phyloP scores from a whole-genome alignment of 768 basidiomycete species.

The Mycena vitilis region DNA sequence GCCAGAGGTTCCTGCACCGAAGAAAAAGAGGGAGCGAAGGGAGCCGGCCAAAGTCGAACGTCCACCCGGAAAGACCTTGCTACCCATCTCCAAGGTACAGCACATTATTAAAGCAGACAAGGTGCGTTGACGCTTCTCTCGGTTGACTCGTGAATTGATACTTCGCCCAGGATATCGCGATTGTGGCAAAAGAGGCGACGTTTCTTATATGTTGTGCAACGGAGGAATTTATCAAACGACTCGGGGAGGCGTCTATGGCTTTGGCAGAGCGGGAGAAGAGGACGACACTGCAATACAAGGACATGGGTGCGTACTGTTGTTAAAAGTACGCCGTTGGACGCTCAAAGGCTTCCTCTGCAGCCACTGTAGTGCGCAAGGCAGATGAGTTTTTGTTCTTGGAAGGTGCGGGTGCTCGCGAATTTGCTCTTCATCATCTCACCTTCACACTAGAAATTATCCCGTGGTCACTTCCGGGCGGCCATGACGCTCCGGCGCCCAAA shows the following conservation, averaged over 20 bases:
- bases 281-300: constrained; percentile 80
- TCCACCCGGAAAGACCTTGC: constrained; percentile 73
- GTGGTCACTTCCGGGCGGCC: constrained; percentile 55
- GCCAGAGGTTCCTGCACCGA: constrained; percentile 30
- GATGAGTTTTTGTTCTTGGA: constrained; percentile 86
- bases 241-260: constrained; percentile 77
- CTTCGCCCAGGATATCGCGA: constrained; percentile 73
- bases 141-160: constrained; percentile 4
- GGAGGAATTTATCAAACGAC: constrained; percentile 86
- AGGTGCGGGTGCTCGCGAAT: constrained; percentile 52
- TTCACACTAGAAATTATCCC: constrained; percentile 65
- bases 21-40: constrained; percentile 45
- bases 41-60: constrained; percentile 43
- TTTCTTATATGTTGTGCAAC: constrained; percentile 86
- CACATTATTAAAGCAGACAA: constrained; percentile 89
- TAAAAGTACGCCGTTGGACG: neutral
- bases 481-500: constrained; percentile 47
- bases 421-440: constrained; percentile 9
- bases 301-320: constrained; percentile 69
- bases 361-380: constrained; percentile 68
- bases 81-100: constrained; percentile 85
- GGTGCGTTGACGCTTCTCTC: constrained; percentile 49
- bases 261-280: constrained; percentile 79
- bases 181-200: constrained; percentile 80
- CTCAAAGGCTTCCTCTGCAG: constrained; percentile 48